These are phyloP conservation scores for Lophiostoma macrostomum DNA, from an alignment of 495 filamentous ascomycete genomes.

Conservation along the genomic window DNA sequence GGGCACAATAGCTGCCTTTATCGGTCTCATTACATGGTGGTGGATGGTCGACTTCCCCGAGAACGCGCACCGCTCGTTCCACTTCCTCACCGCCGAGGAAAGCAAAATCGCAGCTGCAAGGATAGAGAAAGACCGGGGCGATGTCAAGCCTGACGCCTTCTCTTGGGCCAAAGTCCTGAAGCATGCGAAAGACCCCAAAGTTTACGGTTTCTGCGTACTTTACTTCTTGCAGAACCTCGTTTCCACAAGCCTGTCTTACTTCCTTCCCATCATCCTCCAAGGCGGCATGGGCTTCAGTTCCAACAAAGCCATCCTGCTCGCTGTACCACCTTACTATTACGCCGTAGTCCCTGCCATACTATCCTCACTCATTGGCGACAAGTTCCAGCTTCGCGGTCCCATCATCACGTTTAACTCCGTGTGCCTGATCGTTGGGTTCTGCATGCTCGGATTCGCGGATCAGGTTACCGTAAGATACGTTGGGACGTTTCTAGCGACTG, in stretches of 20 bases:
- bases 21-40: conserved; percentile 68
- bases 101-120: conserved; percentile 35
- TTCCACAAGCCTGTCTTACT: conserved; percentile 63
- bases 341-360: conserved; percentile 67
- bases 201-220: conserved; percentile 69
- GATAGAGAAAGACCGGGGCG: conserved; percentile 50
- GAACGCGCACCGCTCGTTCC: conserved; percentile 57
- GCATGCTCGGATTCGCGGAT: conserved; percentile 67
- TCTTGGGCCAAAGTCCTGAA: conserved; percentile 55
- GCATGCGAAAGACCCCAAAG: conserved; percentile 64
- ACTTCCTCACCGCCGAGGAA: conserved; percentile 58
- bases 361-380: conserved; percentile 66
- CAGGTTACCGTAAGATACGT: conserved; percentile 70
- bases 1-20: conserved; percentile 58
- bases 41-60: conserved; percentile 84
- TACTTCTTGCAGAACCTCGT: conserved; percentile 75
- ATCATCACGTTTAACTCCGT: conserved; percentile 72
- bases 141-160: conserved; percentile 61
- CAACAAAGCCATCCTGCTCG: conserved; percentile 65
- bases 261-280: conserved; percentile 67
- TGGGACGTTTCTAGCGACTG: conserved; percentile 71
- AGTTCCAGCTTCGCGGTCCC: conserved; percentile 61
- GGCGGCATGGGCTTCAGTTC: conserved; percentile 68
- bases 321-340: conserved; percentile 75
- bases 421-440: conserved; percentile 67